Percentiles rank a stretch among this genome's conserved stretches.
phyloP scores from a whole-genome alignment of 192 early-diverging fungal genomes.

The Phlyctochytrium planicorne region DNA sequence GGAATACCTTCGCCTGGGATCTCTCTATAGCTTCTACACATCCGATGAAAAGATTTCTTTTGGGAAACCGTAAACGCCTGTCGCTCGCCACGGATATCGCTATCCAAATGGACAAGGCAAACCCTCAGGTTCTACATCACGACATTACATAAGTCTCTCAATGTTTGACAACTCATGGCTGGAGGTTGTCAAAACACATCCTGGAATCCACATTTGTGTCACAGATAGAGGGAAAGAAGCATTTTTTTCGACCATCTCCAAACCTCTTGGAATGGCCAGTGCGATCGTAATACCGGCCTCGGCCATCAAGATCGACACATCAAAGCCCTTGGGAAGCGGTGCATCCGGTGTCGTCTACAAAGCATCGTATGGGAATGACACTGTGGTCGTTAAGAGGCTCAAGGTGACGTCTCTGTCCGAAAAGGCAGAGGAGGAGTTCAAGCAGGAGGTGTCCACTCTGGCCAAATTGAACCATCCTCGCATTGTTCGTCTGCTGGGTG shows the following conservation, averaged over 20 bases:
- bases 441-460: neutral
- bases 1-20: neutral
- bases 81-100: neutral
- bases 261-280: no score
- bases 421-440: neutral
- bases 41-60: neutral
- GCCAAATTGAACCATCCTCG: neutral
- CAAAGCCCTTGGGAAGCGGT: neutral
- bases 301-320: neutral
- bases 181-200: no score
- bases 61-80: neutral
- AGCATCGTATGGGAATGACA: neutral
- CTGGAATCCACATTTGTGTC: no score
- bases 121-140: neutral
- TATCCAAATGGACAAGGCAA: neutral
- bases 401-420: neutral
- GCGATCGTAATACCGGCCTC: neutral
- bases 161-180: no score
- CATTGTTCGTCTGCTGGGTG: neutral
- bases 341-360: neutral
- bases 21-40: neutral
- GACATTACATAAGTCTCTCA: neutral
- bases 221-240: no score
- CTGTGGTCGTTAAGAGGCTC: neutral
- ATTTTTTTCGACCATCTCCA: no score